Conservation (phyloP, 1,139 yeast genomes). For the Magnusiomyces paraingens region DNA sequence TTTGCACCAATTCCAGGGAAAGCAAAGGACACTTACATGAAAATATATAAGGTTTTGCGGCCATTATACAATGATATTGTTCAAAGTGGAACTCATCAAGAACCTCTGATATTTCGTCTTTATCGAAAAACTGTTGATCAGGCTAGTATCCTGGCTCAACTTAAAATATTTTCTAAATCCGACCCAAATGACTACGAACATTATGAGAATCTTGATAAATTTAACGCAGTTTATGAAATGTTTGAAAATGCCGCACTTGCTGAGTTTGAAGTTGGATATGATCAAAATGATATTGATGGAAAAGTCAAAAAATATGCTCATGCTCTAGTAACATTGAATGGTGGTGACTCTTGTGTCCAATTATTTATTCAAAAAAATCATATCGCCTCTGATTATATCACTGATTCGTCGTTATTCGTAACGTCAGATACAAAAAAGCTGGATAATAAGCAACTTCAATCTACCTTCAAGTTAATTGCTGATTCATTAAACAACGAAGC, state of each 20-base stretch:
- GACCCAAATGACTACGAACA: constrained; percentile 36
- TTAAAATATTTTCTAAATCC: constrained; percentile 35
- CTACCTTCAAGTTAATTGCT: constrained; percentile 31
- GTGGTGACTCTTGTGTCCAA: constrained; percentile 40
- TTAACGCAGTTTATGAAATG: constrained; percentile 56
- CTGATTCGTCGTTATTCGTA: constrained; percentile 21
- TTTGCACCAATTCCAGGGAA: constrained; percentile 13
- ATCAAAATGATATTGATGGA: constrained; percentile 41
- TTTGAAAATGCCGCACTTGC: constrained; percentile 67
- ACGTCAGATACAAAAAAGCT: constrained; percentile 26
- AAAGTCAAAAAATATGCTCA: constrained; percentile 35
- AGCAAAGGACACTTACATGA: constrained; percentile 20
- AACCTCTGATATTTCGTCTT: constrained; percentile 24
- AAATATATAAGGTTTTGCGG: constrained; percentile 22
- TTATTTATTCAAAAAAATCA: constrained; percentile 43
- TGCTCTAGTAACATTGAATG: constrained; percentile 36
- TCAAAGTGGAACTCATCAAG: constrained; percentile 18
- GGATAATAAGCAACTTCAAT: constrained; percentile 28
- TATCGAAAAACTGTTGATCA: constrained; percentile 27
- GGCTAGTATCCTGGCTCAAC: constrained; percentile 27
- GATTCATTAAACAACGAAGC: constrained; percentile 35
- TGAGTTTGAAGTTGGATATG: constrained; percentile 59
- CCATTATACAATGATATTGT: constrained; percentile 29
- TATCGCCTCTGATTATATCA: constrained; percentile 28
- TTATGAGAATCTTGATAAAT: constrained; percentile 40